Evolutionary conservation across 192 early-diverging fungal species (phyloP).

Genomic region (Coemansia aciculifera): DNA sequence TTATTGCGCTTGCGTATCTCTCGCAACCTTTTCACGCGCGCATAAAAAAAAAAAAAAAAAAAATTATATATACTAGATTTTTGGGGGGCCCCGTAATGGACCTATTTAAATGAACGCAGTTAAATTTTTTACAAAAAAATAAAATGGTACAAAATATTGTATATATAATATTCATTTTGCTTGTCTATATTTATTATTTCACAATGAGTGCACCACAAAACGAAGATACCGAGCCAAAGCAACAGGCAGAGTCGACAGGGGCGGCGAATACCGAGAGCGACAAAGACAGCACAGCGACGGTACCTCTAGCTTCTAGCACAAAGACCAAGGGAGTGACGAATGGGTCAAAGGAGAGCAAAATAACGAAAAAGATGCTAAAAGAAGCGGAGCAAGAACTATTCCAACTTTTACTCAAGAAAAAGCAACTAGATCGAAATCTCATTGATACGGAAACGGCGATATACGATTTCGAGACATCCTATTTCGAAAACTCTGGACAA

Average conservation of each 20-base stretch:
- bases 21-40: conserved; percentile 14
- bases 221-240: neutral
- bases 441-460: conserved; percentile 74
- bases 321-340: conserved; percentile 9
- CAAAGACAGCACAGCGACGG: neutral
- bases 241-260: neutral
- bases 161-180: neutral
- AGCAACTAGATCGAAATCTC: conserved; percentile 74
- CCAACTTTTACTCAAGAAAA: conserved; percentile 74
- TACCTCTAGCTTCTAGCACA: neutral
- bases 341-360: conserved; percentile 29
- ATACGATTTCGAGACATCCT: conserved; percentile 84
- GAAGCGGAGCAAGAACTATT: conserved; percentile 79
- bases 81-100: neutral
- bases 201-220: conserved; percentile 5
- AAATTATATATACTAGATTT: neutral
- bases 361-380: conserved; percentile 58
- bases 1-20: conserved; percentile 38
- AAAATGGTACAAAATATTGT: too few relatives aligned
- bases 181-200: conserved; percentile 1
- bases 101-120: neutral
- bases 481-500: conserved; percentile 82
- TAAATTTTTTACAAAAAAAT: neutral
- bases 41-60: conserved; percentile 4
- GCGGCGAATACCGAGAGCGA: neutral